Percentiles rank a stretch among this genome's conserved stretches.
phyloP scores from a whole-genome alignment of 2,329 filamentous ascomycete genomes.

The Epichloe aotearoae region DNA sequence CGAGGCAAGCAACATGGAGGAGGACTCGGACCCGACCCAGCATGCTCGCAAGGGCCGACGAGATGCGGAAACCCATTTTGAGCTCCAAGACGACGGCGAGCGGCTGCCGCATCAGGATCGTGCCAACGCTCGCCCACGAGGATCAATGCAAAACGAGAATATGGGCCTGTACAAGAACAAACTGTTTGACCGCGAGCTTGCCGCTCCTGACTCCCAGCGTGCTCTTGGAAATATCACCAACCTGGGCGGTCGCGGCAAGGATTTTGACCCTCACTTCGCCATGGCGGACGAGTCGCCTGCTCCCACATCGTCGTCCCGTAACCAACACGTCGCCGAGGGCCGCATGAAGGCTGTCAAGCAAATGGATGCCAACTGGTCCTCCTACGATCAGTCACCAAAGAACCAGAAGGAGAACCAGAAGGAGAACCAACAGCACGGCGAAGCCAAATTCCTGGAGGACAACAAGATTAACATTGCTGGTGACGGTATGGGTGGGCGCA shows the following conservation, averaged over 20 bases:
- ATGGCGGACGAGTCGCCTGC: slow-evolving; percentile 56
- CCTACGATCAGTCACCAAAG: slow-evolving; percentile 40
- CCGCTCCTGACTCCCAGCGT: slow-evolving; percentile 23
- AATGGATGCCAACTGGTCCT: slow-evolving; percentile 53
- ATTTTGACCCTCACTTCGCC: slow-evolving; percentile 66
- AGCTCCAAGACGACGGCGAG: slow-evolving; percentile 63
- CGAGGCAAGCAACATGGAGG: slow-evolving; percentile 36
- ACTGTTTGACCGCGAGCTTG: slow-evolving; percentile 47
- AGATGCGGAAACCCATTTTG: slow-evolving; percentile 72
- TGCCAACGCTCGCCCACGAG: slow-evolving; percentile 32
- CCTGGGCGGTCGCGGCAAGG: slow-evolving; percentile 57
- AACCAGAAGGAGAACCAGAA: slow-evolving; percentile 43
- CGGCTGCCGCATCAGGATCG: slow-evolving; percentile 36
- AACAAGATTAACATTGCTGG: slow-evolving; percentile 34
- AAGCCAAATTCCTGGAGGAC: slow-evolving; percentile 33
- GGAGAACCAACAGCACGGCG: slow-evolving; percentile 35
- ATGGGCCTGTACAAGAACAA: slow-evolving; percentile 64
- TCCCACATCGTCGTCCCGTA: slow-evolving; percentile 20
- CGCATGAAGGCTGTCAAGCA: slow-evolving; percentile 58
- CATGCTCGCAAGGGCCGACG: slow-evolving; percentile 56
- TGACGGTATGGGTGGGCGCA: slow-evolving; percentile 53
- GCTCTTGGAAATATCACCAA: slow-evolving; percentile 58
- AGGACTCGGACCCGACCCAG: slow-evolving; percentile 40
- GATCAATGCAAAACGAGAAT: slow-evolving; percentile 51
- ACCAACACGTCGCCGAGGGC: slow-evolving; percentile 38